These are phyloP conservation scores for Suillus variegatus DNA, from an alignment of 768 basidiomycete genomes.

Conservation along the genomic window DNA sequence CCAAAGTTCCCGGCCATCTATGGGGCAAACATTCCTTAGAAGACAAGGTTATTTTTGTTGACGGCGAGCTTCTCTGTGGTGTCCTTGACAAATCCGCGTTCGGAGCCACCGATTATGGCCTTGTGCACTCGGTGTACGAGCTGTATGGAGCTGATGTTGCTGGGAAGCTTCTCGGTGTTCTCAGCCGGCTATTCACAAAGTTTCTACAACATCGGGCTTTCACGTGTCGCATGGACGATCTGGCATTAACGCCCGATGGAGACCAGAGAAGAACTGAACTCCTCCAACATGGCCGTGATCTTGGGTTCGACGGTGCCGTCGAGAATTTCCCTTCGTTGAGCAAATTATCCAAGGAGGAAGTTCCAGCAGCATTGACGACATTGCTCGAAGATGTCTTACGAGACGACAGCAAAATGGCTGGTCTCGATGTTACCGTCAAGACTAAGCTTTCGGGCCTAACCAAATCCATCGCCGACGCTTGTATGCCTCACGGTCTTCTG, in stretches of 20 bases:
- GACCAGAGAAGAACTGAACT: conserved; percentile 70
- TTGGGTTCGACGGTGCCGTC: conserved; percentile 86
- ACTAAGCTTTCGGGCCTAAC: conserved; percentile 84
- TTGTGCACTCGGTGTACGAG: conserved; percentile 97
- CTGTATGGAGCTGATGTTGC: conserved; percentile 89
- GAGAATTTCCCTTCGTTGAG: conserved; percentile 84
- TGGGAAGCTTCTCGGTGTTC: conserved; percentile 88
- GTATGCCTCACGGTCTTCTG: conserved; percentile 83
- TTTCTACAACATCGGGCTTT: conserved; percentile 97
- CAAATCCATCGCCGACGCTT: conserved; percentile 84
- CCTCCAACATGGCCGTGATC: conserved; percentile 61
- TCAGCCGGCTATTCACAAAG: conserved; percentile 94
- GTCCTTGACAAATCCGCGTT: conserved; percentile 97
- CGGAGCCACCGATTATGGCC: conserved; percentile 93
- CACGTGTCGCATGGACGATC: conserved; percentile 98
- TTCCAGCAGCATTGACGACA: conserved; percentile 54
- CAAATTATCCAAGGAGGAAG: conserved; percentile 50
- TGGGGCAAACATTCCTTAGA: conserved; percentile 84
- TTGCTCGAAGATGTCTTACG: conserved; percentile 91
- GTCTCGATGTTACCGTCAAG: conserved; percentile 91
- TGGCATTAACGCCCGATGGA: conserved; percentile 83
- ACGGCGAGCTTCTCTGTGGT: conserved; percentile 92
- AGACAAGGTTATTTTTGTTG: conserved; percentile 85
- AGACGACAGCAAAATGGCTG: conserved; percentile 97
- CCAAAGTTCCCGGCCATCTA: conserved; percentile 85